A percentile compares a stretch with the other conserved stretches of the same genome.
These are phyloP conservation scores for Hymenoscyphus albidus DNA, from an alignment of 2,329 filamentous ascomycete species.

Conservation along the genomic window DNA sequence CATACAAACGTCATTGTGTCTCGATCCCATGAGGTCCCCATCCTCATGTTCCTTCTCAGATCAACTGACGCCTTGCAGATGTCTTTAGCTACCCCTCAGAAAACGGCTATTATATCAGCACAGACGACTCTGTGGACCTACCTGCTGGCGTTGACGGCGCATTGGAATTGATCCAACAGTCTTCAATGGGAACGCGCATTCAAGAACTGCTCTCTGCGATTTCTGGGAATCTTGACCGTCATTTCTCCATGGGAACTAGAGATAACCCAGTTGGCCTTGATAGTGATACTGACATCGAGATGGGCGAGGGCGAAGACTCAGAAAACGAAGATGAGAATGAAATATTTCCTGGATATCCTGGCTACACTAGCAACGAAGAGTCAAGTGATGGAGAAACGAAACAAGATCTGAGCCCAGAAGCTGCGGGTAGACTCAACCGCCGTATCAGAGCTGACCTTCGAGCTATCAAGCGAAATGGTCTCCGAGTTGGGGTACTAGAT, in stretches of 20 bases:
- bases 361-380: no score
- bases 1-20: background rate
- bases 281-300: slow-evolving; percentile 30
- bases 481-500: slow-evolving; percentile 62
- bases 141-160: slow-evolving; percentile 39
- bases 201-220: slow-evolving; percentile 26
- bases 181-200: slow-evolving; percentile 24
- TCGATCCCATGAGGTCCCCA: background rate
- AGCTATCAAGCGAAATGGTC: slow-evolving; percentile 59
- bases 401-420: slow-evolving; percentile 14
- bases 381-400: no score
- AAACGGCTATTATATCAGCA: slow-evolving; percentile 51
- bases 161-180: slow-evolving; percentile 28
- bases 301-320: slow-evolving; percentile 20
- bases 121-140: slow-evolving; percentile 42
- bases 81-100: slow-evolving; percentile 50
- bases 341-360: slow-evolving; percentile 11
- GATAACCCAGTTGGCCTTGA: slow-evolving; percentile 33
- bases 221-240: slow-evolving; percentile 24
- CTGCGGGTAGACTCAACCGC: slow-evolving; percentile 19
- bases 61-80: slow-evolving; percentile 38
- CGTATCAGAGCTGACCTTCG: slow-evolving; percentile 60
- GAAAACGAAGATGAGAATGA: slow-evolving; percentile 11
- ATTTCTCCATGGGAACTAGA: slow-evolving; percentile 22
- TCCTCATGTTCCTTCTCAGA: background rate